phyloP scores from a whole-genome alignment of 345 rosid genomes.

The Atalantia buxifolia region DNA sequence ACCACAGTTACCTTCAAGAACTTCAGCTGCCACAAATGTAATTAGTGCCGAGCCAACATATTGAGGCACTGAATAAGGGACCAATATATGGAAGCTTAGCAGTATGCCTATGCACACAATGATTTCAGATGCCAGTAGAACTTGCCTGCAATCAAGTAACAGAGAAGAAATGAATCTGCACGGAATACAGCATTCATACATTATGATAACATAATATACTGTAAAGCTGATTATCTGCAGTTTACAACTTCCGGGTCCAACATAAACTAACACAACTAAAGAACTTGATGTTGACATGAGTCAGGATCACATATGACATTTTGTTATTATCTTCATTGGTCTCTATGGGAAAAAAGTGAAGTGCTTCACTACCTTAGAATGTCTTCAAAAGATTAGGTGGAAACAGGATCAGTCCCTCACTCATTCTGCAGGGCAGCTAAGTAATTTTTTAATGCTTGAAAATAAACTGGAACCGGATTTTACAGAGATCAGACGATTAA shows the following conservation, averaged over 20 bases:
- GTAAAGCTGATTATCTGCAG: background rate
- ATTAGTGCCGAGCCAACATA: conserved; percentile 46
- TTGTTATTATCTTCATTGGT: background rate
- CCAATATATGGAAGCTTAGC: conserved; percentile 41
- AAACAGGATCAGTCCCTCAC: background rate
- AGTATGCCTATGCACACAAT: conserved; percentile 49
- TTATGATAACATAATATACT: background rate
- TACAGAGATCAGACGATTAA: background rate
- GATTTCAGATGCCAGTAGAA: conserved; percentile 66
- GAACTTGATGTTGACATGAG: background rate
- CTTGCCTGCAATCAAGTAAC: conserved; percentile 51
- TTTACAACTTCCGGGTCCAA: background rate
- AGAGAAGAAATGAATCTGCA: background rate
- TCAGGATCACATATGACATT: background rate
- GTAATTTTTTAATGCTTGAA: background rate
- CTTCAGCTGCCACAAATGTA: conserved; percentile 57
- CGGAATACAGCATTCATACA: background rate
- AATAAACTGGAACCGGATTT: background rate
- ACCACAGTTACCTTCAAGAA: conserved; percentile 45
- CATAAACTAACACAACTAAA: background rate
- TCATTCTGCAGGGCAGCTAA: background rate
- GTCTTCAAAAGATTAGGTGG: background rate
- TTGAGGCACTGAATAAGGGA: conserved; percentile 50
- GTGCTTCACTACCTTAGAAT: no score
- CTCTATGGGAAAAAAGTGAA: no score